These are phyloP conservation scores for Brassica napus DNA, from an alignment of 345 rosid species.

Conservation along the genomic window DNA sequence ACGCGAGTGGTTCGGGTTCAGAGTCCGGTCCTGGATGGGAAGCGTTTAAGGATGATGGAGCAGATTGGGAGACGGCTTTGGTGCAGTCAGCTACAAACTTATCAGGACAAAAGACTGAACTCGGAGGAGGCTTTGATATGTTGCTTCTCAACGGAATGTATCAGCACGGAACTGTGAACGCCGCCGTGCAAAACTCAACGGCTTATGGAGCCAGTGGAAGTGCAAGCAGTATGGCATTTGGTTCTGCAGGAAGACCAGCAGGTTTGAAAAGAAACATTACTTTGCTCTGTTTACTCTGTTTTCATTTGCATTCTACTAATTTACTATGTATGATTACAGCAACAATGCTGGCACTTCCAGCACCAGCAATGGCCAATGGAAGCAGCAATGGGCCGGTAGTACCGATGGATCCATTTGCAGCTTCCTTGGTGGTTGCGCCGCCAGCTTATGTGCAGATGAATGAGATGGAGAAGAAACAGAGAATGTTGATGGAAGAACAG, in stretches of 20 bases:
- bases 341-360: not conserved
- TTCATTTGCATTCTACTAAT: not conserved
- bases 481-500: not conserved
- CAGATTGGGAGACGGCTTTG: not conserved
- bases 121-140: not conserved
- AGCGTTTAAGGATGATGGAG: not conserved
- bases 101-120: not conserved
- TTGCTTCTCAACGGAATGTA: not conserved
- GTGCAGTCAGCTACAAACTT: not conserved
- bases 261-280: not conserved
- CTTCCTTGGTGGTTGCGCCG: not conserved
- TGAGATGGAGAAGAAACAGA: not conserved
- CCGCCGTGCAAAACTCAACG: not conserved
- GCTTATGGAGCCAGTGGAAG: not conserved
- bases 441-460: not conserved
- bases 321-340: not conserved
- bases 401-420: conserved; percentile 1
- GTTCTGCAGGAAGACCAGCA: conserved; percentile 4
- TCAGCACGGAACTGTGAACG: not conserved
- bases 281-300: not conserved
- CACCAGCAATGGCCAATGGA: not conserved
- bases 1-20: not conserved
- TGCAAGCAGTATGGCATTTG: not conserved
- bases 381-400: not conserved
- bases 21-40: not conserved